These are phyloP conservation scores for Phanerochaete carnosa DNA, from an alignment of 768 basidiomycete species.

Conservation along the genomic window DNA sequence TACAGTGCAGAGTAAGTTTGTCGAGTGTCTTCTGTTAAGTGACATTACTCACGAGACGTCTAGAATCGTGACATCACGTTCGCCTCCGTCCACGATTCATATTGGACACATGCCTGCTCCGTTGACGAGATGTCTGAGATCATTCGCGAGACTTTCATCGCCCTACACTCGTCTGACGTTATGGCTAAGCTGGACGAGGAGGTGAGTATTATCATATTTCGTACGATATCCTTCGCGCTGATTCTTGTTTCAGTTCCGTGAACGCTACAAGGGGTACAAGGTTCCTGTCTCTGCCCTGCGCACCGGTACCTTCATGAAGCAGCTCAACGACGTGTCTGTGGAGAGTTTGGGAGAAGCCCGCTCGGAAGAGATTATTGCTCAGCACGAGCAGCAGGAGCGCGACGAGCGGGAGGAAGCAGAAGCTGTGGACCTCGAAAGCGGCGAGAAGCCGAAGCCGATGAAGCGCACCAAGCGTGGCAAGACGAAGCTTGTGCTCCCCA, in stretches of 20 bases:
- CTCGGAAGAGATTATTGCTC: not conserved
- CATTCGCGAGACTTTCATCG: constrained; percentile 92
- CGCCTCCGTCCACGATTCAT: constrained; percentile 97
- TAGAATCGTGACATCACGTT: constrained; percentile 78
- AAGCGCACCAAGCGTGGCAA: constrained; percentile 19
- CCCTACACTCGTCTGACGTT: constrained; percentile 86
- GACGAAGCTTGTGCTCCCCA: constrained; percentile 12
- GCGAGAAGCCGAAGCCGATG: constrained; percentile 21
- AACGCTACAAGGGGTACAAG: constrained; percentile 74
- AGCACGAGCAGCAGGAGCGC: not conserved
- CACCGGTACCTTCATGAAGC: constrained; percentile 32
- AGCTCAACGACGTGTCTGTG: constrained; percentile 37
- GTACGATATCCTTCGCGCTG: not conserved
- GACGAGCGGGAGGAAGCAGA: not conserved
- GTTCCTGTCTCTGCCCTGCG: constrained; percentile 54
- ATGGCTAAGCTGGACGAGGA: constrained; percentile 69
- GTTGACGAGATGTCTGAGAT: constrained; percentile 86
- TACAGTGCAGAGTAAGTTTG: constrained; percentile 73
- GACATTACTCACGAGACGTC: constrained; percentile 4
- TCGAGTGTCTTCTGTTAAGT: not conserved
- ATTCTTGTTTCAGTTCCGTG: constrained; percentile 51
- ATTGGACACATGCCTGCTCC: constrained; percentile 92
- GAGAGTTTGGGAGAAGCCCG: constrained; percentile 19
- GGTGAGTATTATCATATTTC: constrained; percentile 39
- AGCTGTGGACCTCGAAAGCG: constrained; percentile 6